Evolutionary conservation across 2,329 filamentous ascomycete species (phyloP), one percentile per base, ranked within the genome.

Genomic region (Sarocladium strictum): DNA sequence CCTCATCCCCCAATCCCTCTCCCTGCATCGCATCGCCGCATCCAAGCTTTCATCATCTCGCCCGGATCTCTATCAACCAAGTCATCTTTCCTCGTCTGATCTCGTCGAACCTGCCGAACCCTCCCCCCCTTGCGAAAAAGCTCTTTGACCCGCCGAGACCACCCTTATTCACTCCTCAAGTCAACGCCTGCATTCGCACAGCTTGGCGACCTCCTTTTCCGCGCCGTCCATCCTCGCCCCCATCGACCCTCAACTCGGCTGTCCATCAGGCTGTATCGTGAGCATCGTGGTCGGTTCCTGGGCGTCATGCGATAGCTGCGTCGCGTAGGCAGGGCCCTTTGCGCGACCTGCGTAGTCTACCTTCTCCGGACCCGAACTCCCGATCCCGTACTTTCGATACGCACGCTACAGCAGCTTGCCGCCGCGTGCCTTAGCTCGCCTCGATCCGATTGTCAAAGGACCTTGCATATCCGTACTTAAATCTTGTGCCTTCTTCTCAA

Each of bases 261-360:
- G 43, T 15, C 43, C 21, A 15, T 47, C 43, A 17, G 14, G 6
- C 3, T 26, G 24, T 29, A 27, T 51, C 26, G 11, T 51, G 11
- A 29, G 17, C 12, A 21, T 33, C 27, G 15, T 5, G 9, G 6
- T 21, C 17, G 27, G 15, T 23, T 51, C 27, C 33, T 26, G 23
- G 50, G 33, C 50, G 50, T 40, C 50, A 53, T 53, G 50, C 32
- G 23, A 53, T 53, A 53, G 50, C 24, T 53, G 50, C 50, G 50
- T 21, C n/a, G 35, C 7, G 23, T 19, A 24, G 23, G 19, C 21
- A 17, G 19, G 17, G 32, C 19, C 15, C 32, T 40, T 17, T 53
- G 50, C 50, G 50, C 50, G 19, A 40, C 35, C 21, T 21, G 21
- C 19, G 12, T 33, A n/a, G 23, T 43, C 15, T n/a, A n/a, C n/a